These are phyloP conservation scores for Colletotrichum sp. DNA, from an alignment of 2,329 filamentous ascomycete genomes.

Conservation along the genomic window DNA sequence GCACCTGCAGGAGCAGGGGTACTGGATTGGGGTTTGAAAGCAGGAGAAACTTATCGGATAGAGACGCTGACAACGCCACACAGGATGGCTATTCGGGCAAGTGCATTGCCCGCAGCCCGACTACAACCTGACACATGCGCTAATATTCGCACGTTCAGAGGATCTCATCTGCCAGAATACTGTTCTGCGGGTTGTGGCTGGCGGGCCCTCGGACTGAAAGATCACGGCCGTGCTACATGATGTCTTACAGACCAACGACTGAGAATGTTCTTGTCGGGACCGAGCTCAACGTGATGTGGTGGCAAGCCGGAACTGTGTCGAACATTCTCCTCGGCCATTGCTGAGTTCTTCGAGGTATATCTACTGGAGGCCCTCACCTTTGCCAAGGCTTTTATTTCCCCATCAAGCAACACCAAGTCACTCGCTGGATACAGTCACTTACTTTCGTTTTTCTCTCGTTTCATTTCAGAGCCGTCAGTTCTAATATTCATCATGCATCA, in stretches of 20 bases:
- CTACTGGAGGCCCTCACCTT: not conserved
- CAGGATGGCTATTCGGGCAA: not conserved
- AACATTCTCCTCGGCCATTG: not conserved
- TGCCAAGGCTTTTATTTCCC: not conserved
- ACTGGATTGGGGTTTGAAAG: not conserved
- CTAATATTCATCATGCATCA: not conserved
- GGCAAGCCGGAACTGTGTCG: not conserved
- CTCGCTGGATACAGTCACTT: not conserved
- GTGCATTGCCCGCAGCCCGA: not conserved
- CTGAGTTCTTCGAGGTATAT: not conserved
- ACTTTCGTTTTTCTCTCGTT: not conserved
- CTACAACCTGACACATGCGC: not conserved
- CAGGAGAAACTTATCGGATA: not conserved
- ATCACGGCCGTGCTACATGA: not conserved
- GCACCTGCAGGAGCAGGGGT: not conserved
- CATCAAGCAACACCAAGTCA: not conserved
- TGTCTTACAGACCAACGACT: constrained; percentile 4
- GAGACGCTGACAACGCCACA: not conserved
- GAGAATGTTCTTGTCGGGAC: not conserved
- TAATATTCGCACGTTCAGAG: not conserved
- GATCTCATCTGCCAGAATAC: not conserved
- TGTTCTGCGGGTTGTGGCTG: not conserved
- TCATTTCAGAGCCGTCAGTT: not conserved
- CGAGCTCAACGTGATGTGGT: not conserved
- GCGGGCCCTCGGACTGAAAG: not conserved